These are phyloP conservation scores for Hypholoma sublateritium DNA, from an alignment of 768 basidiomycete genomes.

Conservation along the genomic window DNA sequence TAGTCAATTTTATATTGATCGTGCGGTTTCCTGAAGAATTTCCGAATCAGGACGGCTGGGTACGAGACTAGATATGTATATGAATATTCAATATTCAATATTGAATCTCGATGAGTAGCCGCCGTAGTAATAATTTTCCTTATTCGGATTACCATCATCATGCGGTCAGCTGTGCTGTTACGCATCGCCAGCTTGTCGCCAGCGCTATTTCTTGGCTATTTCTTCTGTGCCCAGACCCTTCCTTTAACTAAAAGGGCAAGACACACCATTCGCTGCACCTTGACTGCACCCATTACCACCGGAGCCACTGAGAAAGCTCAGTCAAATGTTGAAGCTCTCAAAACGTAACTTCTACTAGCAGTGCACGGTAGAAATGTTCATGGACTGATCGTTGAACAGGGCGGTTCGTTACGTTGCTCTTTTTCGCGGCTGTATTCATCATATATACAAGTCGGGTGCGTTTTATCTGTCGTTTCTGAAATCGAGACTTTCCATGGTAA, in stretches of 20 bases:
- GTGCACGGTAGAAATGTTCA: constrained; percentile 41
- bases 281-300: background rate
- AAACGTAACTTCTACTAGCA: background rate
- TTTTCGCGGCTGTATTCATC: background rate
- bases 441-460: background rate
- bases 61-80: no score
- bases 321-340: background rate
- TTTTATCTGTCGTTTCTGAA: background rate
- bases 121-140: background rate
- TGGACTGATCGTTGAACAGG: constrained; percentile 49
- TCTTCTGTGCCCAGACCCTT: background rate
- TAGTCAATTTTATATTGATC: no score
- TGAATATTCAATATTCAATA: no score
- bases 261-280: background rate
- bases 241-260: no score
- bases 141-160: background rate
- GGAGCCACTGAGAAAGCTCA: background rate
- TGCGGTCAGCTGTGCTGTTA: background rate
- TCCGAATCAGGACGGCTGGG: no score
- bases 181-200: background rate
- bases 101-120: no score
- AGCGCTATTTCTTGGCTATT: background rate
- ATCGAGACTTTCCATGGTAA: background rate
- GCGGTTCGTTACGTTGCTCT: background rate
- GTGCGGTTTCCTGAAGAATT: no score